phyloP scores from a whole-genome alignment of 2,329 filamentous ascomycete species.

The Colletotrichum brevisporum region DNA sequence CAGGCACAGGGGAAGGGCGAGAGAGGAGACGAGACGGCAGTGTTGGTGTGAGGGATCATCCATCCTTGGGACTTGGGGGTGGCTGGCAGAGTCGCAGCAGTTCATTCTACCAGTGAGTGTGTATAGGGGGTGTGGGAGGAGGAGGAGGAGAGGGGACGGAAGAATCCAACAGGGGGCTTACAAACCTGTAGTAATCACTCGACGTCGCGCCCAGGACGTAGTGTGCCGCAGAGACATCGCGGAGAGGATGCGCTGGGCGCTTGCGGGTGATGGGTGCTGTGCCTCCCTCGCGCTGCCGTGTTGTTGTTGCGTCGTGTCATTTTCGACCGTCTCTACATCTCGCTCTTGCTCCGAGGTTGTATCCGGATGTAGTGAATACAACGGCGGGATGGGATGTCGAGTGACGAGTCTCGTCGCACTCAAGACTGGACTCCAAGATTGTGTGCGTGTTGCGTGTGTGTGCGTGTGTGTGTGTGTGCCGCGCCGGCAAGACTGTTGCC shows the following conservation, averaged over 20 bases:
- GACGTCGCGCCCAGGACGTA: neutral
- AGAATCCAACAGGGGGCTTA: constrained; percentile 10
- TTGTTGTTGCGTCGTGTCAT: constrained; percentile 2
- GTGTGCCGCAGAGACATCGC: neutral
- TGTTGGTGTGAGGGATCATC: constrained; percentile 2
- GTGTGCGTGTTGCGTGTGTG: no score
- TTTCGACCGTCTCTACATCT: neutral
- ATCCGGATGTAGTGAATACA: neutral
- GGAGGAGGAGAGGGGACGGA: neutral
- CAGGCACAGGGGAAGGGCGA: neutral
- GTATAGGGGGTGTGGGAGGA: no score
- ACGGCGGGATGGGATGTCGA: no score
- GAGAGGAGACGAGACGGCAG: constrained; percentile 3
- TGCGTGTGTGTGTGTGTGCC: no score
- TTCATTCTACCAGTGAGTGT: no score
- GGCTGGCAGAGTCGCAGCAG: no score
- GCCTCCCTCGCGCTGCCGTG: neutral
- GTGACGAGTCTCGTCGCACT: no score
- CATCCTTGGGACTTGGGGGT: neutral
- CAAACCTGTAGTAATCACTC: constrained; percentile 25
- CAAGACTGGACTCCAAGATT: no score
- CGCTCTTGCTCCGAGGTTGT: neutral
- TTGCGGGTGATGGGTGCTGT: neutral
- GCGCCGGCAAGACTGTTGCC: neutral
- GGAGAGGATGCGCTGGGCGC: constrained; percentile 6